Base-by-base conservation (phyloP, 805 yeast genomes). In the Yamadazyma tumulicola region DNA sequence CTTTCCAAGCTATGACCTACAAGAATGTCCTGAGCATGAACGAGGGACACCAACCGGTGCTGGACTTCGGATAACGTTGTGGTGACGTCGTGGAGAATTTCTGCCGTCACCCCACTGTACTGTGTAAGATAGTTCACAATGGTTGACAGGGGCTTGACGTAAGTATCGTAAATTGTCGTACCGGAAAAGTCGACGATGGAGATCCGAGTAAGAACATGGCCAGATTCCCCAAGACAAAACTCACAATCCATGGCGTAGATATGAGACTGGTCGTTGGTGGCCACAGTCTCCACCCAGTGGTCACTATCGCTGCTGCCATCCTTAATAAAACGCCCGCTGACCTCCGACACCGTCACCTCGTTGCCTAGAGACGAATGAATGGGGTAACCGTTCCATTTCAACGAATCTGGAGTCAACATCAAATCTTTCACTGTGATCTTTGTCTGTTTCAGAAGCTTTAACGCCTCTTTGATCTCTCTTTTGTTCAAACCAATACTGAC, bases 181-280 rank as follows among this genome's bases (percentile, higher is more conserved):
- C 72, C 74, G 32, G 77, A 69, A 46, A 74, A 77, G 52, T 84
- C 79, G 1, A 88, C 73, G 7, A 93, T 45, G 2, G 96, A 84
- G 0, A 85, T 76, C 34, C 97, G 68, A 0, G 97, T 78, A 26
- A 91, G 64, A 1, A 77, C 95, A 26, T 72, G 69, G 0, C 87
- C 88, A 1, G 50, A 42, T 0, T 64, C 73, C 0, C 89, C 59
- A 38, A 70, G 61, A 54, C 96, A 87, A 87, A 91, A 93, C 59
- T 91, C 98, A 66, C 98, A 93, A 59, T 91, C 98, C 13, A 93
- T 45, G 0, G 95, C 93, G 61, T 76, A 86, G 0, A 83, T 75
- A 37, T 69, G 78, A 0, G 83, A 72, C 0, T 79, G 81, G 7
- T 67, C 78, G 42, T 76, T 80, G 1, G 72, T 74, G 41, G 77